phyloP scores from a whole-genome alignment of 73 alveolate species.

The Urostyla sp. region DNA sequence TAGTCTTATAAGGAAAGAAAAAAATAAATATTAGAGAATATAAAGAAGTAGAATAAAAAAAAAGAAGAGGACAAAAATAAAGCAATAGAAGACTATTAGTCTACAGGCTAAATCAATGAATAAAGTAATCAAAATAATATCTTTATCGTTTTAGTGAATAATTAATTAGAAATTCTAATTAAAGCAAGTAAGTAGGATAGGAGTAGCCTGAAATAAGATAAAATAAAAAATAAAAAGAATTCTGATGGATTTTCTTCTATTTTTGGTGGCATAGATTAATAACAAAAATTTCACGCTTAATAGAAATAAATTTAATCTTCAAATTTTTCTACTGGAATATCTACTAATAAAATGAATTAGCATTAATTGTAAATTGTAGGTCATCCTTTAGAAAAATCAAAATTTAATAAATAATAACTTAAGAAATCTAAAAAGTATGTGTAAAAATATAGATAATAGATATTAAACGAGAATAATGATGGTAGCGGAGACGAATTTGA shows the following conservation, averaged over 20 bases:
- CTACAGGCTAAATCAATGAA: background rate
- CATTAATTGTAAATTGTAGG: background rate
- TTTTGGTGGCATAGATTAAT: background rate
- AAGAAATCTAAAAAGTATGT: slow-evolving; percentile 30
- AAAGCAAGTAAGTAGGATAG: too few relatives aligned
- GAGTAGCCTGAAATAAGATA: slow-evolving; percentile 2
- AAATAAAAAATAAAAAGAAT: background rate
- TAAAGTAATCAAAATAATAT: background rate
- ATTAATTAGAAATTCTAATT: too few relatives aligned
- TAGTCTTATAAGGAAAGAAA: slow-evolving; percentile 31
- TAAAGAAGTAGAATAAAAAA: background rate
- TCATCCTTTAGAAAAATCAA: slow-evolving; percentile 30
- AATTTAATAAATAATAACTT: background rate
- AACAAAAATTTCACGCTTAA: background rate
- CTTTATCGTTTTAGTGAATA: background rate
- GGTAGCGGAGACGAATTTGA: background rate
- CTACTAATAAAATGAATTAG: background rate
- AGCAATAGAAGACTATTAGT: slow-evolving; percentile 11
- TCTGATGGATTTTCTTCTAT: background rate
- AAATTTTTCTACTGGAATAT: background rate
- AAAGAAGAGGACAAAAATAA: background rate
- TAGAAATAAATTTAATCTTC: too few relatives aligned
- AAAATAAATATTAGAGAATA: slow-evolving; percentile 12
- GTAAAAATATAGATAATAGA: slow-evolving; percentile 8
- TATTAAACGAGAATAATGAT: background rate